phyloP scores from a whole-genome alignment of 768 basidiomycete genomes.

The Hysterangium stoloniferum region DNA sequence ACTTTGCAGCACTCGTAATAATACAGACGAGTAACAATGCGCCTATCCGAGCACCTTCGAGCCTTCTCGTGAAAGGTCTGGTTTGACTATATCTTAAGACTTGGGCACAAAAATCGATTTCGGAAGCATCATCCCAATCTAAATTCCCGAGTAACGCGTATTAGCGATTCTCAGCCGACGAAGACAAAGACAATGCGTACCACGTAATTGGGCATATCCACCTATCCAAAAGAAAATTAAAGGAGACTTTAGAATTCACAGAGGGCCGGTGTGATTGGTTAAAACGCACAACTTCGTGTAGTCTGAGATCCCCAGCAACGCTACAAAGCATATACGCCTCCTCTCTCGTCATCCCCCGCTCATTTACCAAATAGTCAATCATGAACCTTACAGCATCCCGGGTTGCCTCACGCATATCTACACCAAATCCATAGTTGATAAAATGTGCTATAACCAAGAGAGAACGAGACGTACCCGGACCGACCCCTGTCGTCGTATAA shows the following conservation, averaged over 20 bases:
- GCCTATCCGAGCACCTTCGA: no score
- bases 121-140: conserved; percentile 54
- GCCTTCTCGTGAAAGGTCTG: no score
- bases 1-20: no score
- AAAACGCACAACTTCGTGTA: conserved; percentile 51
- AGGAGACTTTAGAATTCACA: conserved; percentile 1
- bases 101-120: conserved; percentile 31
- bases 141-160: neutral
- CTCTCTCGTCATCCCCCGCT: conserved; percentile 35
- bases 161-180: neutral
- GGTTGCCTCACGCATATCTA: conserved; percentile 46
- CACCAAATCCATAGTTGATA: neutral
- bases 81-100: neutral
- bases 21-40: no score
- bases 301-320: conserved; percentile 47
- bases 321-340: conserved; percentile 59
- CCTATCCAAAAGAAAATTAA: conserved; percentile 27
- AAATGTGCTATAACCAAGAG: neutral
- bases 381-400: conserved; percentile 50
- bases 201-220: conserved; percentile 61
- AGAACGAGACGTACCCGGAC: conserved; percentile 27
- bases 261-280: no score
- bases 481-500: conserved; percentile 54
- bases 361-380: conserved; percentile 42
- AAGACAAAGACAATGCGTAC: conserved; percentile 27